Evolutionary conservation across 306 rosid genomes (phyloP), one percentile per base, ranked within the genome.

Genomic region (Fagus crenata): DNA sequence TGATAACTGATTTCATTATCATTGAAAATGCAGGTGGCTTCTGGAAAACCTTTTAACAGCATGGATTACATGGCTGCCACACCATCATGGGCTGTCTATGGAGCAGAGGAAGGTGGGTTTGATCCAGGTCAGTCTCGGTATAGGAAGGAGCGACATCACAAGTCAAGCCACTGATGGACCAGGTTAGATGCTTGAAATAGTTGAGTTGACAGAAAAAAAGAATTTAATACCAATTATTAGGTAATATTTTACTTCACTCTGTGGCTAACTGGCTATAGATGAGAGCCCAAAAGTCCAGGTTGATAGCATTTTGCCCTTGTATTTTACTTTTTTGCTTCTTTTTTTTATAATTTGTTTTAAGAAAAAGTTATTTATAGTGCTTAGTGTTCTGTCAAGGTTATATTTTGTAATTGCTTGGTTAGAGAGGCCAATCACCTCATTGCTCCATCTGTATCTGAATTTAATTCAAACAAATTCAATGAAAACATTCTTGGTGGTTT

Each of bases 81-180:
- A 49, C 99, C 99, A 69, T 81, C 97, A 18, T 95, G 99, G 99
- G 96, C 99, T 11, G 61, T 91, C 63, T 95, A 87, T 88, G 99
- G 99, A 73, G 88, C 99, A 39, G 85, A 89, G 35, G 97, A 95
- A 87, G 91, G 93, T 75, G 99, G 97, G 40, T 95, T 95, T 79
- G 99, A 95, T 87, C 99, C 97, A 0, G 89, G 77, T 43, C 99
- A 95, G 69, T 53, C 74, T 64, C 87, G 97, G 75, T 95, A 85
- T 80, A 87, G 76, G 88, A 95, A 95, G 83, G 99, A 95, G 84
- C 84, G 99, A 55, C 96, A 81, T 87, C 99, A 95, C 80, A 92
- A 85, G 83, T 80, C 95, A 32, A 89, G 64, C 77, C 87, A 83
- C 43, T 81, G 83, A 82, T 33, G 75, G 60, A 78, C 78, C 87